Conservation (phyloP, 805 yeast species). For the Metschnikowia hibisci region DNA sequence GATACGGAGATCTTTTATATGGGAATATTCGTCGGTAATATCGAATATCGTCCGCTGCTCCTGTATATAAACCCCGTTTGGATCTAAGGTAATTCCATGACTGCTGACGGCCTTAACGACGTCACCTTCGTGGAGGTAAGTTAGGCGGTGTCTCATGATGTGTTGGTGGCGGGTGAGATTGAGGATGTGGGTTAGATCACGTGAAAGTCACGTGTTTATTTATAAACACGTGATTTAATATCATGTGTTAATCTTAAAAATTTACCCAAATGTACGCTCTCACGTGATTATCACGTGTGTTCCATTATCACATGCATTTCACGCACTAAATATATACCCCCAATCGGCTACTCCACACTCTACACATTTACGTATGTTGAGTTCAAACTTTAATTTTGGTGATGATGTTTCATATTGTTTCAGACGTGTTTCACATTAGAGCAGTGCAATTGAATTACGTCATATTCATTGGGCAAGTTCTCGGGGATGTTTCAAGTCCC, state of each 20-base stretch:
- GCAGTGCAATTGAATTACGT: too few species aligned
- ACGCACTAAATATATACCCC: conserved; percentile 3
- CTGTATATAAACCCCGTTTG: conserved; percentile 2
- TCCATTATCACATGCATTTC: not conserved
- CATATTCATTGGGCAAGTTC: too few species aligned
- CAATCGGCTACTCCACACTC: not conserved
- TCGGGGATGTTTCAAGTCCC: too few species aligned
- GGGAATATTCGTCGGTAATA: conserved; percentile 1
- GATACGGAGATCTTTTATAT: conserved; percentile 13
- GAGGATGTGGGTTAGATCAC: too few species aligned
- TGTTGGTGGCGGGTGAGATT: not conserved
- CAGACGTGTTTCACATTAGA: too few species aligned
- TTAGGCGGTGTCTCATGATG: conserved; percentile 17
- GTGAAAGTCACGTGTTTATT: too few species aligned
- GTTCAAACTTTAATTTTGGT: too few species aligned
- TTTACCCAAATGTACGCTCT: too few species aligned
- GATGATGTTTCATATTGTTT: too few species aligned
- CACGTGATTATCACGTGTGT: conserved; percentile 3
- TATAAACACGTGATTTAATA: too few species aligned
- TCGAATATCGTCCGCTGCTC: conserved; percentile 12
- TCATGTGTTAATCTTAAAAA: too few species aligned
- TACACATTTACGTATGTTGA: not conserved
- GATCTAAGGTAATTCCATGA: conserved; percentile 8
- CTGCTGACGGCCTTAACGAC: conserved; percentile 8
- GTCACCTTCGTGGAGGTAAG: conserved; percentile 11